phyloP scores from a whole-genome alignment of 805 yeast species.

The Tetrapisispora fleetii region DNA sequence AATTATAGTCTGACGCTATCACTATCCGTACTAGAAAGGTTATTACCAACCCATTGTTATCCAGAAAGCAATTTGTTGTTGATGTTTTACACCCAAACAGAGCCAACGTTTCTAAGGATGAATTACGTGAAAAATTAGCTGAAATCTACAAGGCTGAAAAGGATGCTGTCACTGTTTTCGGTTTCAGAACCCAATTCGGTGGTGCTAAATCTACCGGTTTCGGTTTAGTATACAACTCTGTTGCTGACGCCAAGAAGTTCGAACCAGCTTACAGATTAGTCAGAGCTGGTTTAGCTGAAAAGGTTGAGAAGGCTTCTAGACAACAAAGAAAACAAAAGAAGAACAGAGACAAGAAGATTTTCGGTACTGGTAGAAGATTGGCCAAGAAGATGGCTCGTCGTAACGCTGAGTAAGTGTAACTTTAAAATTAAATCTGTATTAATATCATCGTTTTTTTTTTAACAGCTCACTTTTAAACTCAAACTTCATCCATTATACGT shows the following conservation, averaged over 20 bases:
- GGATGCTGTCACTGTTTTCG: constrained; percentile 94
- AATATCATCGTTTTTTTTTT: constrained; percentile 1
- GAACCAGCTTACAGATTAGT: constrained; percentile 99
- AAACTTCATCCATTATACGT: constrained; percentile 5
- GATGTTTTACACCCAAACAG: constrained; percentile 99
- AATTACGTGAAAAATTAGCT: constrained; percentile 90
- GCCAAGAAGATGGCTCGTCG: constrained; percentile 89
- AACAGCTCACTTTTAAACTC: not conserved
- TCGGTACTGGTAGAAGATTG: constrained; percentile 94
- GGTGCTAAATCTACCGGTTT: constrained; percentile 99
- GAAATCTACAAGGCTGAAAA: constrained; percentile 83
- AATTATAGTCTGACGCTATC: constrained; percentile 87
- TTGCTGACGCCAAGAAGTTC: constrained; percentile 94
- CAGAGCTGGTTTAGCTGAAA: constrained; percentile 94
- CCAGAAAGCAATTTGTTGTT: constrained; percentile 98
- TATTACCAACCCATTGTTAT: constrained; percentile 97
- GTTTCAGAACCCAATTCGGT: constrained; percentile 99
- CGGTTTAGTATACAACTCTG: constrained; percentile 97
- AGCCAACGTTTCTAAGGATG: constrained; percentile 98
- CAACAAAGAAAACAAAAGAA: constrained; percentile 99
- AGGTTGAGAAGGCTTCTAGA: constrained; percentile 96
- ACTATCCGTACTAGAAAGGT: constrained; percentile 99
- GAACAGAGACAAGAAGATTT: constrained; percentile 98
- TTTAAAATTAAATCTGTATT: not conserved
- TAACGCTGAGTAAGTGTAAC: constrained; percentile 58